Evolutionary conservation across 495 filamentous ascomycete genomes (phyloP).

Genomic region (Penicillium manginii): DNA sequence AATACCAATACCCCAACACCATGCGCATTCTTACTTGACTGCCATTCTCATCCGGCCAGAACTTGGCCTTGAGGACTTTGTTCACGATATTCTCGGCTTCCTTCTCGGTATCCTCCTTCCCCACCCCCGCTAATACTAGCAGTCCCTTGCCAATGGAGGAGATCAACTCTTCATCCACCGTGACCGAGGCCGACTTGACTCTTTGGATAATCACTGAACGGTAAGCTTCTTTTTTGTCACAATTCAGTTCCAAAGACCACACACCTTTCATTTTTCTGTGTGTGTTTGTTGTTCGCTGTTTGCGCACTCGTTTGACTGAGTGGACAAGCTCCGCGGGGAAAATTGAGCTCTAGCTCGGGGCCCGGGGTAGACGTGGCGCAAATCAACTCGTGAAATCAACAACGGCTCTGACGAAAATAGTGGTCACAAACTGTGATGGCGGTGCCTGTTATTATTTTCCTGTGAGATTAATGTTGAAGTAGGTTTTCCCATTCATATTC

Average conservation of each 20-base stretch:
- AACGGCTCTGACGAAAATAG: too few species aligned
- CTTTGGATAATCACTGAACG: constrained; percentile 85
- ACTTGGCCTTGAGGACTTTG: constrained; percentile 84
- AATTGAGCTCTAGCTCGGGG: too few species aligned
- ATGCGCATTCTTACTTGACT: constrained; percentile 28
- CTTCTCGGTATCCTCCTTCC: constrained; percentile 86
- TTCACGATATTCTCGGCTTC: constrained; percentile 81
- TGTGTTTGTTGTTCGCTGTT: background rate
- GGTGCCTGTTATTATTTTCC: too few species aligned
- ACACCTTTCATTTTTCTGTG: constrained; percentile 53
- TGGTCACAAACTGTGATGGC: too few species aligned
- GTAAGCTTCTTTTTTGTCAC: background rate
- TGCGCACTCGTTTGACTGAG: too few species aligned
- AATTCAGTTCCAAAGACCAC: background rate
- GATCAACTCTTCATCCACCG: constrained; percentile 87
- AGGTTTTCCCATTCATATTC: too few species aligned
- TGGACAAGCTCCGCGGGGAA: too few species aligned
- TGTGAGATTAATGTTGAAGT: too few species aligned
- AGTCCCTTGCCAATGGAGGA: constrained; percentile 90
- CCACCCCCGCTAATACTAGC: constrained; percentile 88
- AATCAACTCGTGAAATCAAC: too few species aligned
- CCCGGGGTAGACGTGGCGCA: too few species aligned
- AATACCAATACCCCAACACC: background rate
- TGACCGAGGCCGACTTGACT: constrained; percentile 96
- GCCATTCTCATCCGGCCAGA: constrained; percentile 75